Evolutionary conservation across 2,329 filamentous ascomycete species (phyloP), one percentile per base, ranked within the genome.

Genomic region (Cladosporium sp.): DNA sequence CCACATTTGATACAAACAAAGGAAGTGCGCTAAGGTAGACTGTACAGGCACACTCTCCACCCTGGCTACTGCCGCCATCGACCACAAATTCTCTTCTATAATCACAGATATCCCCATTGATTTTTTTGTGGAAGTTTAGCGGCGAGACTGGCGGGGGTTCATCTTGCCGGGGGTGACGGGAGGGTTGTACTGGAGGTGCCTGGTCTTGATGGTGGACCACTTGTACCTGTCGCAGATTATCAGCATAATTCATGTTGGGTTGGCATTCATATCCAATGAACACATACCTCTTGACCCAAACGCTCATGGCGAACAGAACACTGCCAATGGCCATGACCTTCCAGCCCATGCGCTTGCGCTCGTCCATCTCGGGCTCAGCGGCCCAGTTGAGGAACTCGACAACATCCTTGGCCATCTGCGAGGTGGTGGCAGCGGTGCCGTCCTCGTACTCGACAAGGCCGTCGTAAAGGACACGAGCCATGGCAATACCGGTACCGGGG

Each of bases 381-480:
- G 95, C 87, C 95, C 95, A 99, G 89, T 99, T 98, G 78, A 99
- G 87, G 85, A 99, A 99, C 83, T 99, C 95, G 67, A 91, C 89
- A 67, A 99, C 95, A 75, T 99, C 95, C 89, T 99, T 99, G 81
- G 95, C 95, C 95, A 99, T 99, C 84, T 99, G 95, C 69, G 94
- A 97, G 72, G 93, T 93, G 68, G 94, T 92, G 59, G 95, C 95
- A 62, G 93, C 91, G 50, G 95, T 99, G 69, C 87, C 93, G 73
- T 99, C 95, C 80, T 99, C 95, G 83, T 98, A 99, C 81, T 99
- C 95, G 70, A 99, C 95, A 66, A 99, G 84, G 70, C 92, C 95
- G 73, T 99, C 95, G 83, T 96, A 99, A 68, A 99, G 88, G 68
- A 98, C 95, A 88, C 95, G 94, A 75, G 90, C 94, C 95, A 99